Evolutionary conservation across 1,139 yeast species (phyloP).

Genomic region (Saccharomyces hybrid): DNA sequence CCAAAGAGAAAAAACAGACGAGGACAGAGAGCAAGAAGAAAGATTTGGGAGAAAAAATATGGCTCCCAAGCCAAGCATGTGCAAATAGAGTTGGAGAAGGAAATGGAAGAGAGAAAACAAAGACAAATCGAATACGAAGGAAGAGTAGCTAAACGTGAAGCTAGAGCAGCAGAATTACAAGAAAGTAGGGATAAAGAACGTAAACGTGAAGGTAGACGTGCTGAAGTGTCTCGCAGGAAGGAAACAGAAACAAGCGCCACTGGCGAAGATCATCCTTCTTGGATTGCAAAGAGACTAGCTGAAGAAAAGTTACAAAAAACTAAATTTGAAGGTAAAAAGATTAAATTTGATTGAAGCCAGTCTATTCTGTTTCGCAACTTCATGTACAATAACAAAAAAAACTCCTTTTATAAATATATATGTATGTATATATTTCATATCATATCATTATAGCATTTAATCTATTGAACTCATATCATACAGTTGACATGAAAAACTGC

Average conservation of each 20-base stretch:
- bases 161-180: conserved; percentile 39
- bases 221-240: conserved; percentile 17
- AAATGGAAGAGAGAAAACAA: conserved; percentile 48
- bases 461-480: neutral
- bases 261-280: conserved; percentile 73
- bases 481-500: no score
- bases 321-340: conserved; percentile 78
- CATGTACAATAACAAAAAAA: neutral
- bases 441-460: neutral
- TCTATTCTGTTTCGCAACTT: neutral
- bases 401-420: neutral
- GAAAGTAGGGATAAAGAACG: conserved; percentile 15
- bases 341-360: conserved; percentile 42
- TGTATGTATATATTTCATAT: neutral
- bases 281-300: conserved; percentile 79
- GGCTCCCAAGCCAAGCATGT: conserved; percentile 84
- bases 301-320: conserved; percentile 59
- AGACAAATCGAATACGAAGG: conserved; percentile 63
- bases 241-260: conserved; percentile 10
- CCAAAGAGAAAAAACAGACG: conserved; percentile 72
- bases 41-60: conserved; percentile 88
- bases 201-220: conserved; percentile 32
- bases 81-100: conserved; percentile 49
- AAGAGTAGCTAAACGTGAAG: conserved; percentile 59
- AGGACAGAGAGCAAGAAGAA: conserved; percentile 95